Base-by-base conservation (phyloP, 441 rosid genomes). In the Jatropha multifida region DNA sequence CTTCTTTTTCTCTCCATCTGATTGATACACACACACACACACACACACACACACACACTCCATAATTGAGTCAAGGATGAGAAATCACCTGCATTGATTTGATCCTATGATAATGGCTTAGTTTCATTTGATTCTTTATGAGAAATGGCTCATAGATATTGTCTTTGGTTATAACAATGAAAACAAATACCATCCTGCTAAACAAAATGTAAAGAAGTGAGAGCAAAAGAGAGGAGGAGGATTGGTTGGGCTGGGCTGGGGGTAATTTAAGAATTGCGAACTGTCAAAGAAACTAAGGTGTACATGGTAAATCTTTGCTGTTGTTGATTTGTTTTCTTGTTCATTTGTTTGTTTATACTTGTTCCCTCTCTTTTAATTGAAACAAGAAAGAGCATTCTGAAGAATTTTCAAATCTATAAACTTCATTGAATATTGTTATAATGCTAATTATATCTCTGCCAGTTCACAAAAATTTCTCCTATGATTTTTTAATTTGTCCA, bases 21-120 rank as follows among this genome's bases (percentile, higher is more conserved):
- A 59, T 46, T 77, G 5, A n/a, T 59, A 49, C 44, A 48, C 2
- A 37, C 49, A 1, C 41, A 40, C 15, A 52, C 15, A 55, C 3
- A 8, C n/a, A n/a, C n/a, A n/a, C n/a, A n/a, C n/a, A n/a, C n/a
- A n/a, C n/a, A n/a, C n/a, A n/a, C n/a, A n/a, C 76, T 73, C n/a
- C 37, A 26, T 49, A 40, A 72, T 20, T n/a, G 12, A 38, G 37
- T 62, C 14, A 49, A 73, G 62, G 51, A n/a, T 51, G 51, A 73
- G 5, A 73, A 63, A 46, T 41, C 49, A 51, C 52, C 20, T 51
- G 40, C 14, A 5, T 74, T 64, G 62, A 52, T 49, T 63, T 7
- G 32, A 27, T 42, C 9, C 10, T 52, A 26, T 44, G n/a, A n/a
- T n/a, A n/a, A n/a, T n/a, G n/a, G n/a, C n/a, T 64, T 65, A 54